Base-by-base conservation (phyloP, 208 protist genomes). In the Wallacemonas rigidus region DNA sequence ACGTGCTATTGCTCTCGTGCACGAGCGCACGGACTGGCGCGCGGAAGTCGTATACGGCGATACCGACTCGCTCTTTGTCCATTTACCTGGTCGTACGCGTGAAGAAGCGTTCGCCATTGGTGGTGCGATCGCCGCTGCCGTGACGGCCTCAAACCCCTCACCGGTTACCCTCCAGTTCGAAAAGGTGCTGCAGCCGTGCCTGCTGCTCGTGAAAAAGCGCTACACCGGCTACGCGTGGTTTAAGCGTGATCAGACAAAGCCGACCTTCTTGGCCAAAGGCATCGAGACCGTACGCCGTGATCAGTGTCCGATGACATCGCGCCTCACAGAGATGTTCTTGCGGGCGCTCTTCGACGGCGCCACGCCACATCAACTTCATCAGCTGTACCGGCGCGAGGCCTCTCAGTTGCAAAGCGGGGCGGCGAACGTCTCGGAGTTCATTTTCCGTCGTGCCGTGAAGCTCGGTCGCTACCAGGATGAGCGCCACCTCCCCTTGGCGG, bases 161-260 rank as follows among this genome's bases (percentile, higher is more conserved):
- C 99, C 99, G 17, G 98, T 99, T 55, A 94, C 93, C 41, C 90
- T 99, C 44, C 98, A 99, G 84, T 99, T 99, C 67, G 99, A 99
- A 83, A 99, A 99, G 83, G 95, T 98, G 14, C 99, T 99, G 74
- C 98, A 93, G 61, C 99, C 99, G n/a, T 99, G 99, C 75, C 82
- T 99, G 63, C 87, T 99, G 11, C 98, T 99, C 70, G 98, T 94
- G 60, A 99, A 99, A 88, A 99, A 99, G 91, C 91, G 98, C 17
- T 99, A 99, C 85, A 98, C 98, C 3, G 99, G 99, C 5, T 95
- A 99, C 55, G 97, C 96, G 64, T 99, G 99, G 98, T 98, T 92
- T 45, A 94, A 91, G 14, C 82, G 96, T 15, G 76, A 93, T 12
- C 98, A 99, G 70, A 89, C 87, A 12, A 91, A 98, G 60, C 89